These are phyloP conservation scores for Pelargonium cotyledonis DNA, from an alignment of 441 rosid genomes.

Conservation along the genomic window DNA sequence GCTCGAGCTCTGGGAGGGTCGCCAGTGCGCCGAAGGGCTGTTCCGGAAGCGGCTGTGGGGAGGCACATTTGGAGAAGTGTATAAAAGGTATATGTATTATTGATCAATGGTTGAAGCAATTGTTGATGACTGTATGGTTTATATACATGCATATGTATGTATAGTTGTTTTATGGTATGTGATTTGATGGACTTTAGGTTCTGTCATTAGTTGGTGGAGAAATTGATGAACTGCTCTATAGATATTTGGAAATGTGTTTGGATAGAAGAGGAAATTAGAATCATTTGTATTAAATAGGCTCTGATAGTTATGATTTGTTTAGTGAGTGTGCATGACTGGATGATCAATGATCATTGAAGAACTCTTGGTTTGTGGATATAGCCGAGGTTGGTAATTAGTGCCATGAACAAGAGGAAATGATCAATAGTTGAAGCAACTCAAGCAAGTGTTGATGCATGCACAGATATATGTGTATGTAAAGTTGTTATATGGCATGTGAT, in stretches of 20 bases:
- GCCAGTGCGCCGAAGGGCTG: slow-evolving; percentile 76
- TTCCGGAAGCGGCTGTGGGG: slow-evolving; percentile 95
- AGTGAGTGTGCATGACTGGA: neutral
- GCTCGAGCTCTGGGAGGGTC: slow-evolving; percentile 95
- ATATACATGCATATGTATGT: too few species aligned
- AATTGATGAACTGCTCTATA: neutral
- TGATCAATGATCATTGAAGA: too few species aligned
- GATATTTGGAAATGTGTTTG: neutral
- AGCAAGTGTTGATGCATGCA: too few species aligned
- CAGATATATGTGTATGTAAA: too few species aligned
- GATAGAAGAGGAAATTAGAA: too few species aligned
- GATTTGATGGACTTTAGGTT: too few species aligned
- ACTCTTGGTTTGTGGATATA: too few species aligned
- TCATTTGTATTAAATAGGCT: neutral
- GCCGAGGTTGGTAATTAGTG: too few species aligned
- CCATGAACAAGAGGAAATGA: too few species aligned
- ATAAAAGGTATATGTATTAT: slow-evolving; percentile 47
- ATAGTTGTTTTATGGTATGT: neutral
- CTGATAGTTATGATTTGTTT: neutral
- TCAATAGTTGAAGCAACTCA: too few species aligned
- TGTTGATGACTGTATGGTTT: too few species aligned
- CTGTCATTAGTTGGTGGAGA: neutral
- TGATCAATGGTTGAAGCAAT: neutral
- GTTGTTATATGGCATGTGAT: too few species aligned
- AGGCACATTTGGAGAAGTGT: slow-evolving; percentile 87